Evolutionary conservation across 192 early-diverging fungal species (phyloP).

Genomic region (Coemansia sp.): DNA sequence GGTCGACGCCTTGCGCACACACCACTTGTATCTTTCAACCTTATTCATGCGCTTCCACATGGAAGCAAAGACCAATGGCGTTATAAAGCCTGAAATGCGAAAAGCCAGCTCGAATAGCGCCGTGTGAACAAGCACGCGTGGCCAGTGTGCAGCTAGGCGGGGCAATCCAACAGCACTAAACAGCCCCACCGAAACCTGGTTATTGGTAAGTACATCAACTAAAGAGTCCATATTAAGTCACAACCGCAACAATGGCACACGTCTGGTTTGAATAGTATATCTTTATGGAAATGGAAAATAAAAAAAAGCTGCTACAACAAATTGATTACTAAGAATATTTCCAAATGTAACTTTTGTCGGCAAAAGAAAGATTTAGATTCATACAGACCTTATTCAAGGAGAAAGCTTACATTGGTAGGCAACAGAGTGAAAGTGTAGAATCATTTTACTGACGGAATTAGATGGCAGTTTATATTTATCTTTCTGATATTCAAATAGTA

Average conservation of each 20-base stretch:
- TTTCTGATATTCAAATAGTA: not conserved
- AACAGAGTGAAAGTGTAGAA: not conserved
- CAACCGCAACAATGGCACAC: not conserved
- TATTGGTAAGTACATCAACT: conserved; percentile 32
- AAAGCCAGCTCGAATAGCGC: conserved; percentile 58
- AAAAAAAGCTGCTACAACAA: too few relatives aligned
- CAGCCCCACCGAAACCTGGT: conserved; percentile 23
- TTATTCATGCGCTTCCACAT: conserved; percentile 64
- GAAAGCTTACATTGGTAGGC: not conserved
- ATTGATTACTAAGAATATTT: too few relatives aligned
- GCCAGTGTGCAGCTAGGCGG: conserved; percentile 64
- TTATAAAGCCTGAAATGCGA: conserved; percentile 55
- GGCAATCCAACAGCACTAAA: conserved; percentile 61
- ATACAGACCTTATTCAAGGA: not conserved
- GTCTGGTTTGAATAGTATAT: not conserved
- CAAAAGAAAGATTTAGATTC: not conserved
- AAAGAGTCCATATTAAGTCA: conserved; percentile 22
- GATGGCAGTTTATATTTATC: not conserved
- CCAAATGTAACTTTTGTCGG: too few relatives aligned
- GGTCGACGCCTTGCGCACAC: conserved; percentile 76
- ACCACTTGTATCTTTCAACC: conserved; percentile 62
- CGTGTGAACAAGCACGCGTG: conserved; percentile 52
- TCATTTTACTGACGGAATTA: not conserved
- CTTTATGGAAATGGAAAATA: not conserved
- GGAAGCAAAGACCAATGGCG: conserved; percentile 60